Base-by-base conservation (phyloP, 305 asterid genomes). In the Fraxinus angustifolia region DNA sequence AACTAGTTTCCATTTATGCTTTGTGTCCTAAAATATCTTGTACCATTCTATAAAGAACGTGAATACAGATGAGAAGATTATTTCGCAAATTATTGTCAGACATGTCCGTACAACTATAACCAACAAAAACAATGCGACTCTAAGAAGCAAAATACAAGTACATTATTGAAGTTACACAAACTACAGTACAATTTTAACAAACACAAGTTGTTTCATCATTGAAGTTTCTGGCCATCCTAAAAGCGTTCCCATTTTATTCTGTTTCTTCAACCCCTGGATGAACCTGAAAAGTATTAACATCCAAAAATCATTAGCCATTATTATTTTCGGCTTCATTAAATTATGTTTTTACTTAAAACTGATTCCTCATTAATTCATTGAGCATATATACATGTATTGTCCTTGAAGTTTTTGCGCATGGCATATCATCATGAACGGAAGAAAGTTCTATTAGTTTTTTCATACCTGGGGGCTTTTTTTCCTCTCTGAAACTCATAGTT, bases 401-500 rank as follows among this genome's bases (percentile, higher is more conserved):
- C 56, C 12, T 45, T 0, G 56, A 11, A 45, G 0, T 11, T 42
- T 45, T 45, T 12, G 56, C n/a, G 56, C 56, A 12, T 45, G 56
- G 56, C 56, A 45, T 11, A 11, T 58, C 21, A 16, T 72, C 26
- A 34, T n/a, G 17, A 6, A 56, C 0, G 3, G 3, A 34, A 17
- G 58, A 53, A 19, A 28, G 10, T 11, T 21, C 28, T 33, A 2
- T 16, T 76, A 8, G 5, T 48, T 30, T 16, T 16, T 12, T 70
- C 28, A n/a, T 83, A 89, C 91, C 90, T 82, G 86, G 50, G 84
- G 88, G 45, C 79, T 80, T 21, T 79, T 82, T 19, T 88, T 38
- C 92, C 3, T 86, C 89, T 8, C 28, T 83, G 80, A 86, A 90
- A 90, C 90, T 91, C 79, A 73, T 58, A 1, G 88, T 81, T 82